A percentile compares a stretch with the other conserved stretches of the same genome.
Evolutionary conservation across 345 rosid species (phyloP).

Genomic region (Eucalyptus brandiana): DNA sequence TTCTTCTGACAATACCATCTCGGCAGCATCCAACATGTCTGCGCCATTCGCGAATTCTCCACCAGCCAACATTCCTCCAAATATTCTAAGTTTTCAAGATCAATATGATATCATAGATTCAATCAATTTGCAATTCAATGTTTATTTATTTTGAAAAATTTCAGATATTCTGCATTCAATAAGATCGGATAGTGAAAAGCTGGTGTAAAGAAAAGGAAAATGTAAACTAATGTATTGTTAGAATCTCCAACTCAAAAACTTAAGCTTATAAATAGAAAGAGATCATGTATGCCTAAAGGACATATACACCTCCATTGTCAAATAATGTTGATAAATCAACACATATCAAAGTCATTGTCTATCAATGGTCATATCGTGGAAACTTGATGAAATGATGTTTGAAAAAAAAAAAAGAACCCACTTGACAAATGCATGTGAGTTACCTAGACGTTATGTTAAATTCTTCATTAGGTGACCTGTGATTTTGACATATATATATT

Average conservation of each 20-base stretch:
- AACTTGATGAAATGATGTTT: neutral
- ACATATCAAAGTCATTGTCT: neutral
- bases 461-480: neutral
- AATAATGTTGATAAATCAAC: neutral
- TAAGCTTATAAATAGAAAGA: neutral
- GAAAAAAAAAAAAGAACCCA: neutral
- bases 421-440: neutral
- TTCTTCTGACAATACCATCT: neutral
- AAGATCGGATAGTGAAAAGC: neutral
- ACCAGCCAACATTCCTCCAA: neutral
- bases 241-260: neutral
- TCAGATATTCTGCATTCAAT: neutral
- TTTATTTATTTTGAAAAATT: neutral
- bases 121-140: neutral
- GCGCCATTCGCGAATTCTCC: neutral
- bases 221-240: too few relatives aligned
- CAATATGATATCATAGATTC: neutral
- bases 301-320: neutral
- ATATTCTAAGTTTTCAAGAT: neutral
- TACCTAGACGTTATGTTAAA: neutral
- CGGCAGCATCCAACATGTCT: neutral
- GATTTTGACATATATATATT: neutral
- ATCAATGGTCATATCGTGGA: neutral
- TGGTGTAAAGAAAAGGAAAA: neutral
- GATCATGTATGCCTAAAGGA: neutral